A percentile compares a stretch with the other conserved stretches of the same genome.
phyloP scores from a whole-genome alignment of 495 filamentous ascomycete genomes.

The Cercophora sp. region DNA sequence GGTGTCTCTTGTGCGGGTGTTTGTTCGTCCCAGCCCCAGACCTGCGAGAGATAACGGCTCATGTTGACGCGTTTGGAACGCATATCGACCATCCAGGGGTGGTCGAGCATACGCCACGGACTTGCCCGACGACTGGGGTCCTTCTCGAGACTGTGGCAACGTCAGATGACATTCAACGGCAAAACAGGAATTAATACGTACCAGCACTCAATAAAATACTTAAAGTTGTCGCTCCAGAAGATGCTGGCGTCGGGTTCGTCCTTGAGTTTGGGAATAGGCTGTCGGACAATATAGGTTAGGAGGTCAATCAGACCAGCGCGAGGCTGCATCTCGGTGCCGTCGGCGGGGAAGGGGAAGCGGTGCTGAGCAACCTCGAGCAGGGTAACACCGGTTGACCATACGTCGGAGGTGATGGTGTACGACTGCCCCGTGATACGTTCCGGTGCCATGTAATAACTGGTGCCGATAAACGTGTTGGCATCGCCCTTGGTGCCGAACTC shows the following conservation, averaged over 20 bases:
- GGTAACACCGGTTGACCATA: slow-evolving; percentile 95
- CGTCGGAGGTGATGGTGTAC: slow-evolving; percentile 97
- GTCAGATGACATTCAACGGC: neutral
- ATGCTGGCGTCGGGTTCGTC: slow-evolving; percentile 81
- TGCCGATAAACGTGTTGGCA: slow-evolving; percentile 98
- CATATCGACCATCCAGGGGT: slow-evolving; percentile 98
- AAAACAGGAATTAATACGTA: slow-evolving; percentile 52
- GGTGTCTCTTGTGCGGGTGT: neutral
- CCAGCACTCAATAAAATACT: slow-evolving; percentile 99
- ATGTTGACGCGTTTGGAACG: slow-evolving; percentile 94
- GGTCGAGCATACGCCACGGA: slow-evolving; percentile 98
- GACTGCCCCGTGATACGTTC: slow-evolving; percentile 95
- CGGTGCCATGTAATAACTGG: slow-evolving; percentile 98
- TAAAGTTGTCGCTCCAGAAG: slow-evolving; percentile 92
- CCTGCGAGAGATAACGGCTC: slow-evolving; percentile 82
- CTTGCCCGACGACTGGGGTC: slow-evolving; percentile 80
- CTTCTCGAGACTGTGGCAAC: slow-evolving; percentile 74
- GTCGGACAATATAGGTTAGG: slow-evolving; percentile 92
- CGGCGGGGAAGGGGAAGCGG: slow-evolving; percentile 94
- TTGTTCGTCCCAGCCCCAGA: slow-evolving; percentile 84
- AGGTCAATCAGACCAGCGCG: slow-evolving; percentile 90
- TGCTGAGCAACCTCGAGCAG: slow-evolving; percentile 96
- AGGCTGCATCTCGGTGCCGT: slow-evolving; percentile 84
- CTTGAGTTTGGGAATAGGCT: slow-evolving; percentile 92
- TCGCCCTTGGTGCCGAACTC: slow-evolving; percentile 98